Conservation (phyloP, 495 filamentous ascomycete genomes). For the Elasticomyces elasticus region DNA sequence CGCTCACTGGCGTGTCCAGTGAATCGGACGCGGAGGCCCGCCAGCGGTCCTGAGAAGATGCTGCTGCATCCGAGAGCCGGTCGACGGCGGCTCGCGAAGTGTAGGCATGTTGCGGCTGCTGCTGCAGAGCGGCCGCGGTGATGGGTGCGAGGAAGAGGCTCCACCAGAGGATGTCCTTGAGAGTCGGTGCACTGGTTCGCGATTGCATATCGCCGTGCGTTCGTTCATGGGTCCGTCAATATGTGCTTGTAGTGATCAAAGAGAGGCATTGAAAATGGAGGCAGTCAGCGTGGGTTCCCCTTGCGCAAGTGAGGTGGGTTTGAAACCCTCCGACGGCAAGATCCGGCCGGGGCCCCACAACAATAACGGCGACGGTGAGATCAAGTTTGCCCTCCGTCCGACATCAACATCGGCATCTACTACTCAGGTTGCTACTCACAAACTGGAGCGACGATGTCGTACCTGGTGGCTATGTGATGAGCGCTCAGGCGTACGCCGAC, state of each 20-base stretch:
- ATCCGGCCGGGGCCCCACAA: no score
- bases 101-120: constrained; percentile 26
- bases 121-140: constrained; percentile 31
- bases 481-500: no score
- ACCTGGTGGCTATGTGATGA: no score
- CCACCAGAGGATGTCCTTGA: constrained; percentile 15
- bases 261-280: neutral
- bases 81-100: constrained; percentile 7
- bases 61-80: constrained; percentile 22
- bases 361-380: no score
- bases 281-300: neutral
- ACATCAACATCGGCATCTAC: no score
- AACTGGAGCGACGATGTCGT: no score
- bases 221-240: constrained; percentile 50
- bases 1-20: constrained; percentile 29
- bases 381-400: no score
- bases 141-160: constrained; percentile 24
- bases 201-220: constrained; percentile 28
- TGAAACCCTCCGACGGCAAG: no score
- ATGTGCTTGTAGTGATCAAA: neutral
- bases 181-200: constrained; percentile 2
- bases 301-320: no score
- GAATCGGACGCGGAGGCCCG: constrained; percentile 22
- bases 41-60: constrained; percentile 3
- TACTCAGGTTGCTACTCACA: no score